Evolutionary conservation across 2,329 filamentous ascomycete species (phyloP), one percentile per base, ranked within the genome.

Genomic region (Fusarium nelsonii): DNA sequence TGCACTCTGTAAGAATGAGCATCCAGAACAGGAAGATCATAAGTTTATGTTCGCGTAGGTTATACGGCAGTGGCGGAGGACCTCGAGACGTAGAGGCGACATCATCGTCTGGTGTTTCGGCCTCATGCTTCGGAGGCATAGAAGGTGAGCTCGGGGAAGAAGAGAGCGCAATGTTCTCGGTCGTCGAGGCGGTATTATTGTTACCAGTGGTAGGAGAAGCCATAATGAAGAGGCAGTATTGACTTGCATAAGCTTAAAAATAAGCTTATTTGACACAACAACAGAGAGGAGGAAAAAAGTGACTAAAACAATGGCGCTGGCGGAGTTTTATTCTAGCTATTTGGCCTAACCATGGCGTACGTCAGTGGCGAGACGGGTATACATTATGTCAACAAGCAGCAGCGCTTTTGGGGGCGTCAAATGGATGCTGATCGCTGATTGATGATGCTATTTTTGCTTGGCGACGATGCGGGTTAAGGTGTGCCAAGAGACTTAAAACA

Each of bases 41-140:
- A 33, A 74, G 53, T 18, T 74, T 74, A 53, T 74, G 72, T 11
- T 74, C 68, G 6, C 69, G 64, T 7, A 74, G 49, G 51, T 74
- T 74, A 18, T 74, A 74, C 3, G 70, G 72, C 0, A 74, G 56
- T 1, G 64, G 53, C 4, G 65, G 65, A 30, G 65, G 65, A 1
- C 64, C 50, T 3, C 15, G 32, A 0, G 12, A 23, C 23, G 23
- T 26, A 28, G 41, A 26, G 41, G 46, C 7, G 15, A 28, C 14
- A 9, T 50, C 8, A 11, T 62, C 41, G 16, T 52, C 48, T 30
- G 48, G 6, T 30, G 34, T 16, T 20, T 51, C 12, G 1, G 34
- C 4, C 6, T 62, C 55, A 33, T 53, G 14, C 6, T 67, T 68
- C 14, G 40, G 36, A 2, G 44, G 55, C 41, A 61, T 50, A 4